Percentiles rank a stretch among this genome's conserved stretches.
These are phyloP conservation scores for Hymenoscyphus fructigenus DNA, from an alignment of 2,329 filamentous ascomycete species.

Conservation along the genomic window DNA sequence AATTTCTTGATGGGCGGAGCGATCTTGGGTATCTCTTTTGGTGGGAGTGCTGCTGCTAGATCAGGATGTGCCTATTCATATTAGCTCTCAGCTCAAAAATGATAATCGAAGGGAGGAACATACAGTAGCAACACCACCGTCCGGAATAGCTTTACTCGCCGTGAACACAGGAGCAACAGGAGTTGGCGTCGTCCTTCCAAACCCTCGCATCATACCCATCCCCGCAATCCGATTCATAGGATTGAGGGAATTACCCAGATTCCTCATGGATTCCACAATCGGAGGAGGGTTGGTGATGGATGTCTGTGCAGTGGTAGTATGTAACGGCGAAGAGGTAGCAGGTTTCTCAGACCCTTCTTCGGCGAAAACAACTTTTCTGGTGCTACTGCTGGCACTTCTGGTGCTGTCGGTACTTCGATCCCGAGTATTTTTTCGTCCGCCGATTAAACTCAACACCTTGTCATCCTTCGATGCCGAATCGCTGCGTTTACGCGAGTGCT, in stretches of 20 bases:
- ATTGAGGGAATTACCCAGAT: slow-evolving; percentile 76
- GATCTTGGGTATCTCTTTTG: slow-evolving; percentile 55
- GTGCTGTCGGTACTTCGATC: slow-evolving; percentile 78
- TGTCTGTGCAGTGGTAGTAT: slow-evolving; percentile 29
- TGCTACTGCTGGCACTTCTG: slow-evolving; percentile 57
- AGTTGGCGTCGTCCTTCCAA: slow-evolving; percentile 56
- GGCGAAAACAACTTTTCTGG: slow-evolving; percentile 54
- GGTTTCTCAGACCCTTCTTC: slow-evolving; percentile 41
- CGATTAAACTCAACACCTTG: slow-evolving; percentile 69
- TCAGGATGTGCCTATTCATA: slow-evolving; percentile 58
- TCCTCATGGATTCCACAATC: slow-evolving; percentile 77
- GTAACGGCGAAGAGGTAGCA: slow-evolving; percentile 28
- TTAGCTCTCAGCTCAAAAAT: no score
- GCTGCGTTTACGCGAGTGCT: slow-evolving; percentile 34
- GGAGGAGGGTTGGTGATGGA: slow-evolving; percentile 52
- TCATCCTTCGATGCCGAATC: slow-evolving; percentile 52
- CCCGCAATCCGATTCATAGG: slow-evolving; percentile 76
- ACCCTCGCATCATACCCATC: slow-evolving; percentile 73
- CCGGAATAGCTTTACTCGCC: slow-evolving; percentile 42
- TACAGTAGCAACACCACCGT: slow-evolving; percentile 55
- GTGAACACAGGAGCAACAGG: slow-evolving; percentile 43
- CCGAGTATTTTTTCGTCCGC: slow-evolving; percentile 58
- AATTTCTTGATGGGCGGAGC: slow-evolving; percentile 71
- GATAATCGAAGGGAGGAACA: no score
- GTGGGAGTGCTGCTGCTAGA: slow-evolving; percentile 53